Base-by-base conservation (phyloP, 352 stramenopile genomes). In the Phytophthora gonapodyides region DNA sequence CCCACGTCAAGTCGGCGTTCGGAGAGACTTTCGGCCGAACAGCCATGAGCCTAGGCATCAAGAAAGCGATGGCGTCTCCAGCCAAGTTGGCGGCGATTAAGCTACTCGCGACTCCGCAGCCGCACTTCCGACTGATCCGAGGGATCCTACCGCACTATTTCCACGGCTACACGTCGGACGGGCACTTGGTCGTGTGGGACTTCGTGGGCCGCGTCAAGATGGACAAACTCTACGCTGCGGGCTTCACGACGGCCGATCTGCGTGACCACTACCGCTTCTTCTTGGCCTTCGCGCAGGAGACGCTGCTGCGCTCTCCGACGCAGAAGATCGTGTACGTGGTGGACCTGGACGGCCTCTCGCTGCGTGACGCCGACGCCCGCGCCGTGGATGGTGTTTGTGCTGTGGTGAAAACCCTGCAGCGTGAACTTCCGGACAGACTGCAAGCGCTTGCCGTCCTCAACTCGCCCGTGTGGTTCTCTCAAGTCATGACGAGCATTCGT, bases 181-280 rank as follows among this genome's bases (percentile, higher is more conserved):
- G 84, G 7, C 62, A 91, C 54, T 76, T 89, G 8, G 68, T 93
- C 10, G 74, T 91, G 34, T 93, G 82, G 82, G 84, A 93, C 36
- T 91, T 91, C 30, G 38, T 93, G 12, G 84, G 84, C 2, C 79
- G 87, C 43, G 82, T 91, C 61, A 90, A 93, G 47, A 84, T 89
- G 79, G 82, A 91, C 44, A 82, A 81, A 52, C 55, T 93, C 27
- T 67, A 76, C 10, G 71, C 80, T 33, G 81, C 69, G 3, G 82
- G 84, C 30, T 93, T 91, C 42, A 91, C 84, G 47, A 89, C 80
- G 10, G 54, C 77, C 3, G 84, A 93, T 45, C 75, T 93, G 34
- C 70, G 80, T 10, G 65, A 82, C 19, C 84, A 93, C 48, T 93
- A 93, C 63, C 75, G 80, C 30, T 93, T 90, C 43, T 91, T 93